Evolutionary conservation across 2,329 filamentous ascomycete genomes (phyloP), one percentile per base, ranked within the genome.

Genomic region (Celoporthe dispersa): DNA sequence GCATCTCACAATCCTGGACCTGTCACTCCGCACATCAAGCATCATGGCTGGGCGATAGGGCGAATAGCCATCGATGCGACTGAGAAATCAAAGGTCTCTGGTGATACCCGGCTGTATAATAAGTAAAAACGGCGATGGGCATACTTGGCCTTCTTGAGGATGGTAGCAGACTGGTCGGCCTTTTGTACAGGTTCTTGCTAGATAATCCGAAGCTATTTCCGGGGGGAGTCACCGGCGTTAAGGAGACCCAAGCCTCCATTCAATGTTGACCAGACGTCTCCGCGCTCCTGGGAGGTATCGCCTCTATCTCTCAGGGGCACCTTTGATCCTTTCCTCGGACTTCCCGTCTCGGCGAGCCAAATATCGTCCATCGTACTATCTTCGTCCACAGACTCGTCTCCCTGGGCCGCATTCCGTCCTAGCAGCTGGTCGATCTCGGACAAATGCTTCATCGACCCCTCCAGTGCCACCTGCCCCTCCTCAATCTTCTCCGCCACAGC

Each of bases 1-100:
- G 82, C 95, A 99, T 79, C 84, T 99, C 33, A 94, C 93, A 0
- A 92, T 98, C 70, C 83, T 99, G 41, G 95, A 99, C 79, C 79
- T 98, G 73, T 87, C 92, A 8, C 84, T 98, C 77, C 90, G 93
- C 76, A 92, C 97, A 82, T 93, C 93, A 0, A 88, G 87, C 39
- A 90, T 96, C 70, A 78, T 97, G 78, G 85, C 84, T 57, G 84
- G 84, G 53, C 81, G 80, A 69, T 77, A 76, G 62, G 57, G 44
- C 22, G 22, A 25, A 57, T 31, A 53, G 41, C 55, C 28, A 31
- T n/a, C 41, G 25, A 51, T 57, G 59, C 33, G 39, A 51, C 37
- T 71, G 31, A 44, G 25, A 28, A 22, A 39, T 28, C 11, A 35
- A 39, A 33, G 16, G n/a, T 16, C n/a, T 22, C 9, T 61, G 31